Evolutionary conservation across 352 stramenopile genomes (phyloP).

Genomic region (Thalassiosira exigua): DNA sequence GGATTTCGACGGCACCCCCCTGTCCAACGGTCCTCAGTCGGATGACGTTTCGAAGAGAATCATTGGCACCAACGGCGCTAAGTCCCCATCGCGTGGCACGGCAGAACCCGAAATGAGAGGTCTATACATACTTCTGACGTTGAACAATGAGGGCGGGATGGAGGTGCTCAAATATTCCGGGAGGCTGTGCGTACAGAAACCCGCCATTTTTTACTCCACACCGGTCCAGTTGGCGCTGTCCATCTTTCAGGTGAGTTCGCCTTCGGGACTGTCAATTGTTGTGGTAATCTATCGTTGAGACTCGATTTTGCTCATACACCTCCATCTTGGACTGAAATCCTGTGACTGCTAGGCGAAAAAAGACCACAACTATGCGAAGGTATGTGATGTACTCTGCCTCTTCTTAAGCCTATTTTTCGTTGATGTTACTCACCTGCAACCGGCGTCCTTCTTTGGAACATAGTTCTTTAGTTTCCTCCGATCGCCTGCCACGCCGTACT

Average conservation of each 20-base stretch:
- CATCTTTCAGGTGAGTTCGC: conserved; percentile 77
- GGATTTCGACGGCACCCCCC: conserved; percentile 72
- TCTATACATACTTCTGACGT: conserved; percentile 83
- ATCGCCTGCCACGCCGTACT: conserved; percentile 74
- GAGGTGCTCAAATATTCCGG: conserved; percentile 84
- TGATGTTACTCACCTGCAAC: too few species aligned
- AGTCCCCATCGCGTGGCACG: conserved; percentile 60
- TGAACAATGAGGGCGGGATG: conserved; percentile 86
- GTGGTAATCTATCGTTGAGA: too few species aligned
- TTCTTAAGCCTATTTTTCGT: too few species aligned
- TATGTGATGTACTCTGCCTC: too few species aligned
- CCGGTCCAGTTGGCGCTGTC: conserved; percentile 82
- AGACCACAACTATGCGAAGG: conserved; percentile 81
- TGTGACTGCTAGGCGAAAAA: conserved; percentile 75
- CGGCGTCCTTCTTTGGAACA: too few species aligned
- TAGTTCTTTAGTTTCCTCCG: conserved; percentile 77
- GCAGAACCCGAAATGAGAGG: conserved; percentile 83
- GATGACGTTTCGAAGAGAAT: conserved; percentile 55
- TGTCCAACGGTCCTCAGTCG: conserved; percentile 61
- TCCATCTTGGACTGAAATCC: too few species aligned
- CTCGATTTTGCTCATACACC: too few species aligned
- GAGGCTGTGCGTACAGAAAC: conserved; percentile 65
- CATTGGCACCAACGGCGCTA: conserved; percentile 64
- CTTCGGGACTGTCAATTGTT: not conserved
- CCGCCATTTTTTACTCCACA: conserved; percentile 75